These are phyloP conservation scores for Penicillium paneum DNA, from an alignment of 2,329 filamentous ascomycete species.

Conservation along the genomic window DNA sequence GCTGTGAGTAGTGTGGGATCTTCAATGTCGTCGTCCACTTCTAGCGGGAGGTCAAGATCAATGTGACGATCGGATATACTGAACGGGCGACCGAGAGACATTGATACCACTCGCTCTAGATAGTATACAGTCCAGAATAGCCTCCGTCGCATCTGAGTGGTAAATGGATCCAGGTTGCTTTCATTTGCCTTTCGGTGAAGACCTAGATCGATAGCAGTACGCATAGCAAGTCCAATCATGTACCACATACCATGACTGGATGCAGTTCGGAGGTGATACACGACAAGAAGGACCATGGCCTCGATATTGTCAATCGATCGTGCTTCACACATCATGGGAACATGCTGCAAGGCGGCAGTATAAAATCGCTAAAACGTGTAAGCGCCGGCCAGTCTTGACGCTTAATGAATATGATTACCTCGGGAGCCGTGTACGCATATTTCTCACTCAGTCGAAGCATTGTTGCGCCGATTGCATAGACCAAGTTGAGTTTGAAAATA, in stretches of 20 bases:
- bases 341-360: constrained; percentile 49
- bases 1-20: constrained; percentile 35
- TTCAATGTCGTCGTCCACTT: constrained; percentile 43
- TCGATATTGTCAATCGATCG: constrained; percentile 52
- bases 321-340: constrained; percentile 49
- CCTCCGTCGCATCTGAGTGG: constrained; percentile 46
- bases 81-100: constrained; percentile 51
- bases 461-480: constrained; percentile 53
- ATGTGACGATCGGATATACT: constrained; percentile 53
- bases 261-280: constrained; percentile 52
- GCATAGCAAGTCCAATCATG: constrained; percentile 54
- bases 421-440: constrained; percentile 43
- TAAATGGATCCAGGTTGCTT: constrained; percentile 40
- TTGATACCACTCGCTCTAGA: constrained; percentile 50
- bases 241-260: constrained; percentile 55
- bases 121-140: constrained; percentile 55
- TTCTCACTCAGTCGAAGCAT: constrained; percentile 49
- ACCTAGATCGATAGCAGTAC: constrained; percentile 53
- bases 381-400: background rate
- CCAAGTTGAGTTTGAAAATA: constrained; percentile 52
- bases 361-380: constrained; percentile 46
- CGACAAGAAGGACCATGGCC: constrained; percentile 51
- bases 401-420: constrained; percentile 30
- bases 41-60: constrained; percentile 49
- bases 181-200: constrained; percentile 51